Conservation (phyloP, 352 stramenopile species). For the Globisporangium orthogonon region DNA sequence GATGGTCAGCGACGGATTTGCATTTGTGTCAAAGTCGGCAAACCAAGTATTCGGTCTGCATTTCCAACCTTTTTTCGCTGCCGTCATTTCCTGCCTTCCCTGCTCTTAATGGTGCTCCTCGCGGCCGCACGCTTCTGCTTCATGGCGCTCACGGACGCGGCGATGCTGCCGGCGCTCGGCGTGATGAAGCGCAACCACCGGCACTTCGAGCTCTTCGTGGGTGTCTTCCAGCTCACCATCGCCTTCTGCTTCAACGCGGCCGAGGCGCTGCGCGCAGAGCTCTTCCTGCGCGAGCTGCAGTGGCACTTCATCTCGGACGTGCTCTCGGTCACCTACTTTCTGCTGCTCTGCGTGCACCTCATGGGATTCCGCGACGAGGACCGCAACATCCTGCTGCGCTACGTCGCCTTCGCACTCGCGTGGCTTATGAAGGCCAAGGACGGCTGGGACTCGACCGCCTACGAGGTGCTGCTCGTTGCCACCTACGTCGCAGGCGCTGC, state of each 20-base stretch:
- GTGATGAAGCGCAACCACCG: slow-evolving; percentile 80
- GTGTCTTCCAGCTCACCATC: slow-evolving; percentile 74
- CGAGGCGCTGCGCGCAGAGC: slow-evolving; percentile 49
- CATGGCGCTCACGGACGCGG: slow-evolving; percentile 61
- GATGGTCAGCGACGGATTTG: too few species aligned
- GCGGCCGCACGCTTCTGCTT: slow-evolving; percentile 57
- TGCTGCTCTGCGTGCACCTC: slow-evolving; percentile 80
- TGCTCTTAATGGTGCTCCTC: slow-evolving; percentile 18
- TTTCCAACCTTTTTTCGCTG: too few species aligned
- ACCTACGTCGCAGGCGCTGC: slow-evolving; percentile 45
- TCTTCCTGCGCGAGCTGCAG: slow-evolving; percentile 68
- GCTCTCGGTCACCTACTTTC: slow-evolving; percentile 79
- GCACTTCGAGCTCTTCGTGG: slow-evolving; percentile 89
- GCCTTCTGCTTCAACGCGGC: slow-evolving; percentile 81
- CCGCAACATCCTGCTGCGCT: slow-evolving; percentile 80
- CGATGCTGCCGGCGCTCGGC: slow-evolving; percentile 67
- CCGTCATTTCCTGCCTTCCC: too few species aligned
- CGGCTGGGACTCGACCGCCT: slow-evolving; percentile 64
- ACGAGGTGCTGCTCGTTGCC: slow-evolving; percentile 58
- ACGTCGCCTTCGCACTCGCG: slow-evolving; percentile 71
- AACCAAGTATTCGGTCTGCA: too few species aligned
- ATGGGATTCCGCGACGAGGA: slow-evolving; percentile 82
- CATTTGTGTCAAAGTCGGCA: too few species aligned
- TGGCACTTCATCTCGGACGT: slow-evolving; percentile 89
- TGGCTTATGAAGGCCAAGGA: slow-evolving; percentile 88